phyloP scores from a whole-genome alignment of 345 rosid species.

The Alliaria petiolata region DNA sequence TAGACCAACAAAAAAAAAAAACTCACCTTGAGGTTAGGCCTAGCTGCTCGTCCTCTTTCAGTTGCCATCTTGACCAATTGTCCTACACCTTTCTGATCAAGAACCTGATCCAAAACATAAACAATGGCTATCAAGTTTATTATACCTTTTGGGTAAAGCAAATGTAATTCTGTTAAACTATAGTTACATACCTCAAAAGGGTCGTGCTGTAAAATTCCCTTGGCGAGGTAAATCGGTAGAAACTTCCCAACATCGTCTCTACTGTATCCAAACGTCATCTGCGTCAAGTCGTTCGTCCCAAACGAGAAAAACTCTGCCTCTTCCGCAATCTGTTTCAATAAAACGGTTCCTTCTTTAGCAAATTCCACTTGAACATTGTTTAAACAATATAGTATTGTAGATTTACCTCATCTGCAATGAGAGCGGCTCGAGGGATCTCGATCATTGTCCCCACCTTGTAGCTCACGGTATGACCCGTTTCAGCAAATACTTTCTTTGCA shows the following conservation, averaged over 20 bases:
- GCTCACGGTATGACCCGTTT: conserved; percentile 52
- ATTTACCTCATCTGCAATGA: conserved; percentile 86
- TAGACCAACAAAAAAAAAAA: not conserved
- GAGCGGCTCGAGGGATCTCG: conserved; percentile 94
- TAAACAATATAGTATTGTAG: not conserved
- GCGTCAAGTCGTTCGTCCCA: conserved; percentile 95
- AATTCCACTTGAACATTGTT: not conserved
- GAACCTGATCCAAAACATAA: conserved; percentile 51
- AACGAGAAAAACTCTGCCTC: conserved; percentile 95
- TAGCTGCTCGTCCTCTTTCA: conserved; percentile 73
- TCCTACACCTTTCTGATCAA: conserved; percentile 90
- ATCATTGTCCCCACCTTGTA: conserved; percentile 97
- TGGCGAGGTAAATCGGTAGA: conserved; percentile 65
- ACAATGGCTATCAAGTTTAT: not conserved
- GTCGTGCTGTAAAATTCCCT: conserved; percentile 75
- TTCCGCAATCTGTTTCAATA: conserved; percentile 53
- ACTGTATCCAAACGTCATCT: conserved; percentile 93
- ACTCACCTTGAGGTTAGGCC: conserved; percentile 76
- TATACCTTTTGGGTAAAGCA: not conserved
- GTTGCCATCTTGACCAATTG: conserved; percentile 83
- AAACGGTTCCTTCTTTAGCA: not conserved
- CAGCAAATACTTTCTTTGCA: conserved; percentile 66
- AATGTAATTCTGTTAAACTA: not conserved
- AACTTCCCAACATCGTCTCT: conserved; percentile 93
- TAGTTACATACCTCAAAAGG: conserved; percentile 69